Percentiles rank a stretch among this genome's conserved stretches.
These are phyloP conservation scores for Lasiodiplodia sp. DNA, from an alignment of 2,329 filamentous ascomycete species.

Conservation along the genomic window DNA sequence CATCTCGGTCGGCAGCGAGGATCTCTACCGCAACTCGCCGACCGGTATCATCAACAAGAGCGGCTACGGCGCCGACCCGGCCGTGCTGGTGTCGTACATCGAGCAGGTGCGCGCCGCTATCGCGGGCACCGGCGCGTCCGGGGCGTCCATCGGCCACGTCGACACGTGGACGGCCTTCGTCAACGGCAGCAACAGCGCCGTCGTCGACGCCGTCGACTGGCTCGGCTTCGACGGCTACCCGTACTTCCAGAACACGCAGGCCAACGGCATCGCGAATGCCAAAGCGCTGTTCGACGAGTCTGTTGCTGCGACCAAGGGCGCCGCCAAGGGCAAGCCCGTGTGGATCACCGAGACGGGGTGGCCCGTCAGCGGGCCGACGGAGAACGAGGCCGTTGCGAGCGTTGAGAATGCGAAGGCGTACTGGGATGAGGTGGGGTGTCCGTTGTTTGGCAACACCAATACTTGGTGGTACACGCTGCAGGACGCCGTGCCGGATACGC, in stretches of 20 bases:
- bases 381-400: constrained; percentile 68
- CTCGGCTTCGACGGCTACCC: constrained; percentile 85
- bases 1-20: constrained; percentile 87
- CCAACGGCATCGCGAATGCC: constrained; percentile 65
- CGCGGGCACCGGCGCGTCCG: constrained; percentile 67
- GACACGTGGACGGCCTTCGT: constrained; percentile 80
- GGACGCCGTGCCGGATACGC: constrained; percentile 63
- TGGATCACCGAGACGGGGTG: constrained; percentile 92
- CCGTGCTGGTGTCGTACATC: constrained; percentile 73
- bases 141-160: constrained; percentile 77
- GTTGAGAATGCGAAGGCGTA: constrained; percentile 75
- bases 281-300: constrained; percentile 73
- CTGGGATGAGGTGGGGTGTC: constrained; percentile 81
- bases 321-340: constrained; percentile 71
- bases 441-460: constrained; percentile 65
- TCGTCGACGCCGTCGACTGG: constrained; percentile 77
- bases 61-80: constrained; percentile 68
- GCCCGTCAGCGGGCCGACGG: constrained; percentile 73
- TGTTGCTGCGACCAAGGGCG: constrained; percentile 65
- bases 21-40: constrained; percentile 68
- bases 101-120: constrained; percentile 70
- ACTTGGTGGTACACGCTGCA: constrained; percentile 82
- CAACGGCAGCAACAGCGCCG: constrained; percentile 73
- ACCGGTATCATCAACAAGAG: constrained; percentile 70
- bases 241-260: constrained; percentile 75